Evolutionary conservation across 148 eudicot species (phyloP).

Genomic region (Simmondsia chinensis): DNA sequence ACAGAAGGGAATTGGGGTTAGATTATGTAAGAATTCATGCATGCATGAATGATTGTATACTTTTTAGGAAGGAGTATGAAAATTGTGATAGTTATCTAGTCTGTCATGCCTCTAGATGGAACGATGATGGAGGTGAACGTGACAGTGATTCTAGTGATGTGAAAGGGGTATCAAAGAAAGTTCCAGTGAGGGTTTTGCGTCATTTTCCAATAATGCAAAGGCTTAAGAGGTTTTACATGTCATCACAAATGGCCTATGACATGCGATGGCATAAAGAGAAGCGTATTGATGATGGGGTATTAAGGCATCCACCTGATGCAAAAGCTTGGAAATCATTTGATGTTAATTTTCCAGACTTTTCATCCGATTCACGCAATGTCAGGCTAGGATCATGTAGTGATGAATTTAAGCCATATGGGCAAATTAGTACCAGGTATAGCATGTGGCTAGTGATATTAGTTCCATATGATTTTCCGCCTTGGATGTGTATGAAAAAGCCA

Average conservation of each 20-base stretch:
- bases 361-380: too few species aligned
- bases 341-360: not conserved
- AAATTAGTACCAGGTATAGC: too few species aligned
- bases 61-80: not conserved
- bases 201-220: not conserved
- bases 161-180: not conserved
- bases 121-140: not conserved
- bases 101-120: constrained; percentile 4
- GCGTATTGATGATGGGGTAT: not conserved
- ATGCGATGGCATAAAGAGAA: not conserved
- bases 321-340: not conserved
- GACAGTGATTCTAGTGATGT: not conserved
- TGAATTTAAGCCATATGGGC: too few species aligned
- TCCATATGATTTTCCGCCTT: not conserved
- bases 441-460: not conserved
- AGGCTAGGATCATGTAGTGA: too few species aligned
- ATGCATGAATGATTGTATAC: not conserved
- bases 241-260: not conserved
- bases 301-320: not conserved
- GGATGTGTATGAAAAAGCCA: not conserved
- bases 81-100: not conserved
- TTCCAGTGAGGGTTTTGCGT: not conserved
- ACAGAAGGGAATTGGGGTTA: not conserved
- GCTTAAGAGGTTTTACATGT: not conserved
- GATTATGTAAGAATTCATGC: not conserved